These are phyloP conservation scores for Monosporascus sp. DNA, from an alignment of 2,329 filamentous ascomycete species.

Conservation along the genomic window DNA sequence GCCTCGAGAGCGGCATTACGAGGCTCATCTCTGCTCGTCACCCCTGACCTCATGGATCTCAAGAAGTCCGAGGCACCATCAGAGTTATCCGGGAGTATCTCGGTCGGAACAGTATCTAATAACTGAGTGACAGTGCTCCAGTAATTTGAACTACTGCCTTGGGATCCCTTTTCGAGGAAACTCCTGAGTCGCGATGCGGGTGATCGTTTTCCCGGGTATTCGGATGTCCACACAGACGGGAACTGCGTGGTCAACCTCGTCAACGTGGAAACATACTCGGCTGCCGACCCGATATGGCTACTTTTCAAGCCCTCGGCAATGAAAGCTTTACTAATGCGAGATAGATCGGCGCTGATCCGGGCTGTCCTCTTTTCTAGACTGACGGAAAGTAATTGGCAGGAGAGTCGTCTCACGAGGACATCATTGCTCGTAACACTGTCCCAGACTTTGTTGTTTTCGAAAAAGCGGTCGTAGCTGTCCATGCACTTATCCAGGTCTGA, in stretches of 20 bases:
- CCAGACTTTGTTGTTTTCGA: conserved; percentile 64
- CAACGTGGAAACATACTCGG: conserved; percentile 64
- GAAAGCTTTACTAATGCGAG: conserved; percentile 52
- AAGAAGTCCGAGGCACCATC: conserved; percentile 58
- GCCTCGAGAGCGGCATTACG: conserved; percentile 61
- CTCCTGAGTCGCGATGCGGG: conserved; percentile 54
- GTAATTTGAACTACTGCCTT: conserved; percentile 64
- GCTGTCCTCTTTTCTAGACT: conserved; percentile 42
- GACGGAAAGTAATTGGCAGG: conserved; percentile 44
- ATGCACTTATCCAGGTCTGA: conserved; percentile 55
- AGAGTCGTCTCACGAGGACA: conserved; percentile 42
- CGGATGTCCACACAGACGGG: conserved; percentile 68
- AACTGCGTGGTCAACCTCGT: conserved; percentile 57
- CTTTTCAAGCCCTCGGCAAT: conserved; percentile 68
- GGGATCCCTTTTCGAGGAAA: conserved; percentile 79
- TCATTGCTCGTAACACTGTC: conserved; percentile 60
- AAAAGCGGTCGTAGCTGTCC: conserved; percentile 58
- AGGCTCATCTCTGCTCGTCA: conserved; percentile 70
- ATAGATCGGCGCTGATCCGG: conserved; percentile 42
- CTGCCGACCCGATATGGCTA: conserved; percentile 67
- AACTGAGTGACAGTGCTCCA: conserved; percentile 67
- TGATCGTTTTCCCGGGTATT: conserved; percentile 47
- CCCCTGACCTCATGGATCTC: conserved; percentile 62
- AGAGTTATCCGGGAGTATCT: conserved; percentile 44
- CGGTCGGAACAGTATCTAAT: conserved; percentile 50